These are phyloP conservation scores for Mollisia scopiformis DNA, from an alignment of 2,329 filamentous ascomycete genomes.

Conservation along the genomic window DNA sequence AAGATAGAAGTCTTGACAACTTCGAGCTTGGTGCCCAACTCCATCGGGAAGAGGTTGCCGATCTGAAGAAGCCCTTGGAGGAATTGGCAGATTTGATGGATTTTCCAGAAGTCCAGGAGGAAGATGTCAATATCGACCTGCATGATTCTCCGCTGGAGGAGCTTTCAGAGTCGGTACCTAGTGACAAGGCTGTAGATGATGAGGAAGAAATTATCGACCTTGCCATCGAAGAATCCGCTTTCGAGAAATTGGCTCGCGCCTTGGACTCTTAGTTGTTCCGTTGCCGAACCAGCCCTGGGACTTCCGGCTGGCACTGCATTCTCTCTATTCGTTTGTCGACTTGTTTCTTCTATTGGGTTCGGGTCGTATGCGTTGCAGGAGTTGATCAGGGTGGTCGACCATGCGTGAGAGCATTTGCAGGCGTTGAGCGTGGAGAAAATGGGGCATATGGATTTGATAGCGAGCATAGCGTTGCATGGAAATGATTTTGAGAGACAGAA, in stretches of 20 bases:
- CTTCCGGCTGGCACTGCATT: neutral
- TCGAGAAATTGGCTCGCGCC: slow-evolving; percentile 16
- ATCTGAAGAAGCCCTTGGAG: neutral
- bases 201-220: slow-evolving; percentile 12
- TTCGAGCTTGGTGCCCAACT: neutral
- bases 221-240: slow-evolving; percentile 11
- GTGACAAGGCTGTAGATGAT: neutral
- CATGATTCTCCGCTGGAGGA: slow-evolving; percentile 24
- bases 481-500: neutral
- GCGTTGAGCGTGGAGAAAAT: neutral
- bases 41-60: slow-evolving; percentile 3
- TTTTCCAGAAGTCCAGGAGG: slow-evolving; percentile 8
- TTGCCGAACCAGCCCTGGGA: no score
- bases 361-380: no score
- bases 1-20: neutral
- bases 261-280: neutral
- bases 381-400: neutral
- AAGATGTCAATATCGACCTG: slow-evolving; percentile 17
- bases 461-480: slow-evolving; percentile 1
- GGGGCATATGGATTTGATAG: neutral
- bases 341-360: no score
- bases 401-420: neutral
- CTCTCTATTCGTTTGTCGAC: neutral
- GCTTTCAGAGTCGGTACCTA: slow-evolving; percentile 1
- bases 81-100: neutral